Evolutionary conservation across 169 alveolate species (phyloP).

Genomic region (Plasmodium malariae): DNA sequence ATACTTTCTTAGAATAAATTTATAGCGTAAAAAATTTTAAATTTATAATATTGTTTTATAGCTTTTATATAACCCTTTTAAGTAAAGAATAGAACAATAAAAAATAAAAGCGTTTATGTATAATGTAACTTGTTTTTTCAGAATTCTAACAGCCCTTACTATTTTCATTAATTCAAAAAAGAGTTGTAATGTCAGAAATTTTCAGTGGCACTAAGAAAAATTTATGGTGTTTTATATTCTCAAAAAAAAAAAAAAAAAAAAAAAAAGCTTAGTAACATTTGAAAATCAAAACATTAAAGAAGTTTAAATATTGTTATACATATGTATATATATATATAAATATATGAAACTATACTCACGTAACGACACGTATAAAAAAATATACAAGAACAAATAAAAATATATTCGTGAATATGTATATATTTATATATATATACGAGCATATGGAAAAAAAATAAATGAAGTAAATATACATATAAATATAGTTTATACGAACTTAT

Average conservation of each 20-base stretch:
- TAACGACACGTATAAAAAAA: no score
- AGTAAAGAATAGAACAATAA: neutral
- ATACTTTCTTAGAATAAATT: no score
- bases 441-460: no score
- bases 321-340: neutral
- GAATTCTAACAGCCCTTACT: neutral
- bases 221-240: constrained; percentile 28
- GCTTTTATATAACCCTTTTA: neutral
- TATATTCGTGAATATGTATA: no score
- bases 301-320: constrained; percentile 5
- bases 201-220: constrained; percentile 5
- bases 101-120: neutral
- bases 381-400: no score
- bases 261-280: constrained; percentile 13
- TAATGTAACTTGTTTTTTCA: constrained; percentile 14
- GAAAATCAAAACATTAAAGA: constrained; percentile 1
- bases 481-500: no score
- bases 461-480: no score
- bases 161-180: constrained; percentile 17
- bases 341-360: no score
- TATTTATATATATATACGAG: constrained; percentile 10
- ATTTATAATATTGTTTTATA: no score
- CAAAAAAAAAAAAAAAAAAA: constrained; percentile 33
- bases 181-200: constrained; percentile 23
- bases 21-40: no score